Base-by-base conservation (phyloP, 116 monocot genomes). In the Cymodocea nodosa region DNA sequence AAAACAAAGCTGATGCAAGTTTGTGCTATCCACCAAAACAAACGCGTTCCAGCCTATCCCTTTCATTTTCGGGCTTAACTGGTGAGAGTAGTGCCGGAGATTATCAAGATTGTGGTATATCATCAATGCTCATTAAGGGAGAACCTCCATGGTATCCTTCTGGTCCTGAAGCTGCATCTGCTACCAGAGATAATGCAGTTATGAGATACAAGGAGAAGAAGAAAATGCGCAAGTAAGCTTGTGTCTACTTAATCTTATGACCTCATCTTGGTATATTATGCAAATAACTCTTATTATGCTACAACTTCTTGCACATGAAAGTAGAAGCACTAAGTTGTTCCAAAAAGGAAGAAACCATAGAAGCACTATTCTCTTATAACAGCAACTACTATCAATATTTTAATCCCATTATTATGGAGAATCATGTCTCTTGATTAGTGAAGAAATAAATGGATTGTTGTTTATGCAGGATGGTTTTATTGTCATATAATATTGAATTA, bases 161-260 rank as follows among this genome's bases (percentile, higher is more conserved):
- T 70, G 79, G 78, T 57, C 50, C 75, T 35, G 83, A 80, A 25
- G 52, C 53, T 44, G 56, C 68, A 23, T 68, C 83, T 56, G 73
- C 73, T 77, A 78, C 57, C 51, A 79, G 91, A 58, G 77, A 83
- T 56, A 78, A 53, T 65, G 90, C 94, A 35, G 79, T 94, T 23
- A 78, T 75, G 76, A 84, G 94, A 39, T 94, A 94, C 87, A 87
- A 86, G 81, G 90, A 94, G 69, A 94, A 94, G 81, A 94, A 87
- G 81, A 90, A 89, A 75, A 65, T 50, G 40, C 75, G 94, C 67
- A 82, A 87, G 94, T 94, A 80, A 82, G 93, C 65, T 56, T 35
- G 15, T 17, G 36, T 15, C 14, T 44, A 10, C 7, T 8, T 44
- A 44, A 44, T 44, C 44, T 10, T 10, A 10, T 10, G 44, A 12